These are phyloP conservation scores for Ganoderma lingzhi DNA, from an alignment of 1,284 basidiomycete genomes.

Conservation along the genomic window DNA sequence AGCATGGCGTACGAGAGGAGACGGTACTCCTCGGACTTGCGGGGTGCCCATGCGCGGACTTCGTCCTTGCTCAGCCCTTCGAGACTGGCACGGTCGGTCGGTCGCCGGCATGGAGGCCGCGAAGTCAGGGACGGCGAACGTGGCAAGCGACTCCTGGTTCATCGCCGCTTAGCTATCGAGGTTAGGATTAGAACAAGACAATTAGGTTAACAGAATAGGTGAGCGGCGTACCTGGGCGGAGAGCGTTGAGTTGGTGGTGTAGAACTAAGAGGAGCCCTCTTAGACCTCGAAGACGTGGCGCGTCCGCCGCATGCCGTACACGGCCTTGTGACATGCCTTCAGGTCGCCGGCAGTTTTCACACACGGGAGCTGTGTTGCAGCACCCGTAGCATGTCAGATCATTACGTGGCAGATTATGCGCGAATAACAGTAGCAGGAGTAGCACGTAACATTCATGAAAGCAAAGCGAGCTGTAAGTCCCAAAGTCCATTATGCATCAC, in stretches of 20 bases:
- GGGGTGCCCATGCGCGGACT: background rate
- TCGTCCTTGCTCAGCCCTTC: constrained; percentile 1
- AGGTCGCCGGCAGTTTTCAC: background rate
- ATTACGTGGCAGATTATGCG: background rate
- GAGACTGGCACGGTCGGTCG: background rate
- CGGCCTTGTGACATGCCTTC: background rate
- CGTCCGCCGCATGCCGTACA: background rate
- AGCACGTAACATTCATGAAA: background rate
- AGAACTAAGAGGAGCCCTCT: background rate
- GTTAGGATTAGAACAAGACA: too few species aligned
- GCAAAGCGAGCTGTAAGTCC: background rate
- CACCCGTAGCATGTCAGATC: background rate
- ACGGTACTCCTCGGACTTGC: background rate
- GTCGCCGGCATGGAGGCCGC: background rate
- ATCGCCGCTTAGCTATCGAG: too few species aligned
- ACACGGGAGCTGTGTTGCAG: background rate
- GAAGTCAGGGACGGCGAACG: background rate
- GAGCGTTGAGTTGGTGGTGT: background rate
- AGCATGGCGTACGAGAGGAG: background rate
- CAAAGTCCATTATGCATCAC: background rate
- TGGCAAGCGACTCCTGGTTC: too few species aligned
- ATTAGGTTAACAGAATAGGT: too few species aligned
- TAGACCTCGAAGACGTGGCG: background rate
- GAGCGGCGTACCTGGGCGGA: background rate
- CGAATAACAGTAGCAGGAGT: background rate